A percentile compares a stretch with the other conserved stretches of the same genome.
These are phyloP conservation scores for Theobroma cacao DNA, from an alignment of 345 rosid genomes.

Conservation along the genomic window DNA sequence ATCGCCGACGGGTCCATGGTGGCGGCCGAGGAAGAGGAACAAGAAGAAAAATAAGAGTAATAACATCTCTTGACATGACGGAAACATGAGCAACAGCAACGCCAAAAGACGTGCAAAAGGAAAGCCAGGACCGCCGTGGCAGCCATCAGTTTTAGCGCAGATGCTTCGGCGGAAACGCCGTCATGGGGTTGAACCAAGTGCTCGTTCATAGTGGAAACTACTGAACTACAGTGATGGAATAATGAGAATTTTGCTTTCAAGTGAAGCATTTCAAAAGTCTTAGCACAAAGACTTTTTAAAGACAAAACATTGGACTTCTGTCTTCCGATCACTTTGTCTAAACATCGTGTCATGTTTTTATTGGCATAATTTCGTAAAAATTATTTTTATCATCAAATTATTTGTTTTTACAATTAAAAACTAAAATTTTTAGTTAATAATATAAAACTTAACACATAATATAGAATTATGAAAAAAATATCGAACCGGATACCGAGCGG, in stretches of 20 bases:
- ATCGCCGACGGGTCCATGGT: conserved; percentile 1
- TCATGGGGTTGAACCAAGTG: not conserved
- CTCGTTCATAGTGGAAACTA: not conserved
- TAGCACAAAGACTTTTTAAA: not conserved
- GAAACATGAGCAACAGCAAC: not conserved
- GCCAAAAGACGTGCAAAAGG: not conserved
- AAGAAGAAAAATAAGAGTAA: not conserved
- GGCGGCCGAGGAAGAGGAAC: not conserved
- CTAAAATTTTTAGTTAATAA: too few relatives aligned
- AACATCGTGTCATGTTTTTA: not conserved
- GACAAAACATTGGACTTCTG: too few relatives aligned
- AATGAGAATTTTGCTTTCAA: not conserved
- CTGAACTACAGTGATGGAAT: not conserved
- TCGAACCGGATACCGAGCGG: too few relatives aligned
- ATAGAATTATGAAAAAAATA: too few relatives aligned
- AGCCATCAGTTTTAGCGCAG: not conserved
- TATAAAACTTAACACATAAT: too few relatives aligned
- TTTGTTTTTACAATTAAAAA: too few relatives aligned
- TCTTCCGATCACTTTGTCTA: too few relatives aligned
- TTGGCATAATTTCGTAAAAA: too few relatives aligned
- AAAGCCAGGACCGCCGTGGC: not conserved
- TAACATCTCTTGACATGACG: not conserved
- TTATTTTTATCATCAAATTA: too few relatives aligned
- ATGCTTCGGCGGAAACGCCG: not conserved
- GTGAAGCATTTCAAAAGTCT: not conserved